Evolutionary conservation across 106 monocot species (phyloP).

Genomic region (Dendrobium nobile): DNA sequence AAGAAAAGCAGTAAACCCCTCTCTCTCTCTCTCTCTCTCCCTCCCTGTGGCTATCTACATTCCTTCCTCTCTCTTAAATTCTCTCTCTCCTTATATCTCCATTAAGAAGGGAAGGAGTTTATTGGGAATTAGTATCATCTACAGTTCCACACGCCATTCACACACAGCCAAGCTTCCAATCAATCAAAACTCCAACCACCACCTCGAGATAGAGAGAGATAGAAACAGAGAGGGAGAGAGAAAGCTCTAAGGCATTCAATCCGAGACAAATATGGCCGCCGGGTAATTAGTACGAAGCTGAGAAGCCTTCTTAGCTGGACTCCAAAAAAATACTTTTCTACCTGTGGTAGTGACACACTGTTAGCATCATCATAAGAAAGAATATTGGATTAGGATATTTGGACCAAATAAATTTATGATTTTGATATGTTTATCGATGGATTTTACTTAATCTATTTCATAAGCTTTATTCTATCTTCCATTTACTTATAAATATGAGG

Average conservation of each 20-base stretch:
- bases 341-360: too few relatives aligned
- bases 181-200: slow-evolving; percentile 10
- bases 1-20: not conserved
- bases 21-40: not conserved
- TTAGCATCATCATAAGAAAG: too few relatives aligned
- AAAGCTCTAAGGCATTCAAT: not conserved
- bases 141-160: slow-evolving; percentile 4
- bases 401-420: too few relatives aligned
- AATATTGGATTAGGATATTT: too few relatives aligned
- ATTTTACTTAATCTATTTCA: too few relatives aligned
- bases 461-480: too few relatives aligned
- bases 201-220: not conserved
- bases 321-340: not conserved
- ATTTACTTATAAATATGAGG: too few relatives aligned
- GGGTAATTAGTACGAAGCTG: not conserved
- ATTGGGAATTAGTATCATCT: slow-evolving; percentile 1
- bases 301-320: not conserved
- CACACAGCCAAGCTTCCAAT: slow-evolving; percentile 4
- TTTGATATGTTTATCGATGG: too few relatives aligned
- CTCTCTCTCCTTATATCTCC: not conserved
- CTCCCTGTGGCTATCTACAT: not conserved
- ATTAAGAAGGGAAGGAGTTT: not conserved
- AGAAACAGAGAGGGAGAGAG: not conserved
- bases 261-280: not conserved
- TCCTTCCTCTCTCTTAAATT: not conserved